These are phyloP conservation scores for Trametes cubensis DNA, from an alignment of 768 basidiomycete species.

Conservation along the genomic window DNA sequence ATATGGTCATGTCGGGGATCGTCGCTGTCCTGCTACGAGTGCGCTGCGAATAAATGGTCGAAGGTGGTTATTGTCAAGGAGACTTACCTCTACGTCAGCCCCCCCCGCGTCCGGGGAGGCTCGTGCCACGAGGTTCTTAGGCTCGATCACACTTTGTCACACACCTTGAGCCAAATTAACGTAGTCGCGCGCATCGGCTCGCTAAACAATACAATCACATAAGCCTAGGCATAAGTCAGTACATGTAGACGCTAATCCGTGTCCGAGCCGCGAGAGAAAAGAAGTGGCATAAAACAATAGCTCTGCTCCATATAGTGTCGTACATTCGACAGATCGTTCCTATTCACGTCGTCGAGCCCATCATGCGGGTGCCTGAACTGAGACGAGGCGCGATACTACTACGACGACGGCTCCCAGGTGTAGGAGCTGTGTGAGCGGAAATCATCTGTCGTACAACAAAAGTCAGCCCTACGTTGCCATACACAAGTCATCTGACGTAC, in stretches of 20 bases:
- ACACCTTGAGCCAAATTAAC: not conserved
- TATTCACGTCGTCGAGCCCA: not conserved
- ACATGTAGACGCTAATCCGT: not conserved
- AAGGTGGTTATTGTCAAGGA: slow-evolving; percentile 18
- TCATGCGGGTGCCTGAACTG: slow-evolving; percentile 5
- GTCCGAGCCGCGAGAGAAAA: slow-evolving; percentile 8
- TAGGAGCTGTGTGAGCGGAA: slow-evolving; percentile 35
- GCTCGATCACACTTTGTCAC: slow-evolving; percentile 2
- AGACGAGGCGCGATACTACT: slow-evolving; percentile 15
- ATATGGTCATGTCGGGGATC: slow-evolving; percentile 23
- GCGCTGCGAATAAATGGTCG: not conserved
- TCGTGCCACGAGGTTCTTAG: slow-evolving; percentile 6
- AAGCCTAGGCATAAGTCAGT: slow-evolving; percentile 13
- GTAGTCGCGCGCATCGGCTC: not conserved
- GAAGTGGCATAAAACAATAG: slow-evolving; percentile 9
- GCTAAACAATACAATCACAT: slow-evolving; percentile 4
- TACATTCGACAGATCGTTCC: not conserved
- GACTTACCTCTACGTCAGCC: slow-evolving; percentile 5
- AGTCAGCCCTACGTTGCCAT: slow-evolving; percentile 13
- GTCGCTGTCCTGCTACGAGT: slow-evolving; percentile 6
- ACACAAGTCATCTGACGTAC: slow-evolving; percentile 31
- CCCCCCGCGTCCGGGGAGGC: not conserved
- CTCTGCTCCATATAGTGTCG: not conserved
- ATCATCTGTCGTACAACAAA: slow-evolving; percentile 28
- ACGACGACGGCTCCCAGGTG: slow-evolving; percentile 24